Evolutionary conservation across 192 early-diverging fungal genomes (phyloP).

Genomic region (Radiomyces spectabilis): DNA sequence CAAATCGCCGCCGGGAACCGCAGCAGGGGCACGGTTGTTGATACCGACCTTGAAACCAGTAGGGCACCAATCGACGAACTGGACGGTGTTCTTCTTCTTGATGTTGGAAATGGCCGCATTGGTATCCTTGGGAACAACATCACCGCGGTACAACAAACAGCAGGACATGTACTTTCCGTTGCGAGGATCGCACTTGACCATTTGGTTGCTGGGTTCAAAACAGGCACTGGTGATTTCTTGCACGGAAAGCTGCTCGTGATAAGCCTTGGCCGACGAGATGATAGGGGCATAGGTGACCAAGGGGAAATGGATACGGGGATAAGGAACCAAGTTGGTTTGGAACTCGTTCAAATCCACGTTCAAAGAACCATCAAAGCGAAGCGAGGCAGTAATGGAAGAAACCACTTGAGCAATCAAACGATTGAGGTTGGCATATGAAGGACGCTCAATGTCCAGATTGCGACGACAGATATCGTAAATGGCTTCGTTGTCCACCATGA

Average conservation of each 20-base stretch:
- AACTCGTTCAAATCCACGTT: constrained; percentile 97
- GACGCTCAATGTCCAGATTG: constrained; percentile 55
- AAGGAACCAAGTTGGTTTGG: constrained; percentile 84
- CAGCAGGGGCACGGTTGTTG: constrained; percentile 24
- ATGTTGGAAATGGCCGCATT: constrained; percentile 65
- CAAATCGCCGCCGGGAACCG: constrained; percentile 76
- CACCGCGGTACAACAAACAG: constrained; percentile 72
- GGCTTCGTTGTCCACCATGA: constrained; percentile 72
- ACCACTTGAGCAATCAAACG: constrained; percentile 61
- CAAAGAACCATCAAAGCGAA: constrained; percentile 86
- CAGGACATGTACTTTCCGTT: constrained; percentile 94
- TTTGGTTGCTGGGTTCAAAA: constrained; percentile 91
- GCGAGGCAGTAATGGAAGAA: constrained; percentile 65
- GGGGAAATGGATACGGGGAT: constrained; percentile 99
- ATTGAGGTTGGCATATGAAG: constrained; percentile 59
- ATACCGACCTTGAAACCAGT: constrained; percentile 82
- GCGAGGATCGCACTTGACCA: constrained; percentile 89
- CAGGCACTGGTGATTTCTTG: constrained; percentile 74
- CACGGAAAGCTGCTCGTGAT: constrained; percentile 86
- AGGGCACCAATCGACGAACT: constrained; percentile 97
- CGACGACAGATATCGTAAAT: constrained; percentile 61
- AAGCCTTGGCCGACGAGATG: constrained; percentile 68
- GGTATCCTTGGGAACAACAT: constrained; percentile 69
- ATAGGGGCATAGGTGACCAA: constrained; percentile 94
- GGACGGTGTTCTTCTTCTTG: constrained; percentile 56